Evolutionary conservation across 176 grass and related monocot species (phyloP), one percentile per base, ranked within the genome.

Genomic region (Oryza meyeriana): DNA sequence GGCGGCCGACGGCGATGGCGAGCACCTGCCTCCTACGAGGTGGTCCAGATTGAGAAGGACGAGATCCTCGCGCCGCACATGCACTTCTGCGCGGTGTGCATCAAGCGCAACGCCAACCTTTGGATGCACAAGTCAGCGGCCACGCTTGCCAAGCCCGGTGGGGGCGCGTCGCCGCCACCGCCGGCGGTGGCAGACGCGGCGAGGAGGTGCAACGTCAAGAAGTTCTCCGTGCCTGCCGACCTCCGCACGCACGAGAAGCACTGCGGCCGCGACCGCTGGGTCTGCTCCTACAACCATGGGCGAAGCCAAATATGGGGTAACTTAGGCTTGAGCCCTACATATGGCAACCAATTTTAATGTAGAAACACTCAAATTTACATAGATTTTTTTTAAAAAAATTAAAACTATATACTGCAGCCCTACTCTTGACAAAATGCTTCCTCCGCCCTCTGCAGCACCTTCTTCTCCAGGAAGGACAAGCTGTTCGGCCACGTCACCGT

Each of bases 31-130:
- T 33, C 71, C 59, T 92, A 89, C 69, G 93, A 98, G 70, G 90
- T 95, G 73, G 80, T 95, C 39, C 85, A 98, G 88, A 89, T 98
- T 33, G 90, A 88, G 58, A 73, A 41, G 80, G 93, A 90, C 38
- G 96, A 95, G 81, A 83, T 95, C 66, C 82, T 99, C 1, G 90
- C 96, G 64, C 87, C 92, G 69, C 93, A 99, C 76, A 79, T 91
- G 32, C 96, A 99, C 85, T 14, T 77, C 35, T 99, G 96, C 84
- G 86, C 91, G 82, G 82, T 99, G 10, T 99, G 96, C 67, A 89
- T 99, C 90, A 99, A 99, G 93, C 96, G 96, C 64, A 93, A 99
- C 64, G 96, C 96, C 63, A 99, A 99, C 88, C 88, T 99, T 80
- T 84, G 91, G 13, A 99, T 99, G 96, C 96, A 99, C 93, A 95